Conservation (phyloP, 2,329 filamentous ascomycete genomes). For the Macrophomina tecta region DNA sequence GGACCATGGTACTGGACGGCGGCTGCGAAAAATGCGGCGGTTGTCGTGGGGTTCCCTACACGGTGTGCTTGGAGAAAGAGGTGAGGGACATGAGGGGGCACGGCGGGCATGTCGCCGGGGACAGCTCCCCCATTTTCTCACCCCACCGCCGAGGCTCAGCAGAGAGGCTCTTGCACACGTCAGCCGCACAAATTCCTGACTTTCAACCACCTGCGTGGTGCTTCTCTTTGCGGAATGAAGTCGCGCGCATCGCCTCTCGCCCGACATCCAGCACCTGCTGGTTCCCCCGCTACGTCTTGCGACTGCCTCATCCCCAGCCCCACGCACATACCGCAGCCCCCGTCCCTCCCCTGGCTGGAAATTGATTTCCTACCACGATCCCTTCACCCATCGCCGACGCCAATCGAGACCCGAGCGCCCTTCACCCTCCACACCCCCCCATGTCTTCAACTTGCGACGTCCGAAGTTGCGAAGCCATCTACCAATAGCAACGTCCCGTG, state of each 20-base stretch:
- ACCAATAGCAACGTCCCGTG: conserved; percentile 1
- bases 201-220: too few relatives aligned
- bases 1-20: background rate
- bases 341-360: too few relatives aligned
- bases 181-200: too few relatives aligned
- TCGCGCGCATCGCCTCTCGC: too few relatives aligned
- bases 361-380: too few relatives aligned
- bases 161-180: too few relatives aligned
- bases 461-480: background rate
- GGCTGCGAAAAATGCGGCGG: background rate
- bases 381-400: background rate
- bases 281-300: too few relatives aligned
- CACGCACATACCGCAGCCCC: too few relatives aligned
- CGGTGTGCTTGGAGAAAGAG: background rate
- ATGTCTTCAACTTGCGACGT: conserved; percentile 25
- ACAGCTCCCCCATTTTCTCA: background rate
- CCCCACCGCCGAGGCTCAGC: too few relatives aligned
- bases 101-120: background rate
- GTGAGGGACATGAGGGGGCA: background rate
- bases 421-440: conserved; percentile 10
- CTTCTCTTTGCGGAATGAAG: too few relatives aligned
- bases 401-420: conserved; percentile 12
- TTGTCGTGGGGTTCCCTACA: background rate
- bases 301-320: too few relatives aligned
- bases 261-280: too few relatives aligned